Evolutionary conservation across 2,329 filamentous ascomycete species (phyloP), one percentile per base, ranked within the genome.

Genomic region (Apiospora phragmitis): DNA sequence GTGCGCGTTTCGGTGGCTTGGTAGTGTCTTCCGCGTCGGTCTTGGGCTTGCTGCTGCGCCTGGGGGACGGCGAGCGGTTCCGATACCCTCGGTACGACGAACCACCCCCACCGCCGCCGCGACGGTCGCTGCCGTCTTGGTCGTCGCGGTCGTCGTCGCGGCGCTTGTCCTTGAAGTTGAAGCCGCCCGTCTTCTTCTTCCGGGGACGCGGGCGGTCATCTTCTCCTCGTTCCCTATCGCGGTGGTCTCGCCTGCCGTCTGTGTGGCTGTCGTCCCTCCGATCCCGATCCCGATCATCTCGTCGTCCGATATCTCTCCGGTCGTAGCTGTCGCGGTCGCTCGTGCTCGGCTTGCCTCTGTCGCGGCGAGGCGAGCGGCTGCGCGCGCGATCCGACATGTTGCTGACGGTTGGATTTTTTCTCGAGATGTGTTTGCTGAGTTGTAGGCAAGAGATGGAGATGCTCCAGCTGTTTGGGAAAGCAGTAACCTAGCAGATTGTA

Each of bases 161-260:
- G 49, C 86, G 83, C 65, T 26, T 29, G 65, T 67, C 87, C 75
- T 91, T 91, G 84, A 86, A 90, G 74, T 85, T 85, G 74, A 91
- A 89, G 12, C 88, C 87, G 5, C 86, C 85, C 70, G 81, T 83
- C 72, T 80, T 79, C 72, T 80, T 79, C 74, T 77, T 79, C 35
- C 69, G 70, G 38, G 77, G 76, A 11, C 77, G 73, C 1, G 77
- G 75, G 11, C 74, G 45, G 49, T 76, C 77, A 49, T 71, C 65
- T 12, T 65, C 26, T 41, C 67, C 41, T 12, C 47, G 26, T 18
- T 55, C 43, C 4, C 47, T 12, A 38, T 70, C 43, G 7, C 47
- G 43, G 66, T 67, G 29, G 65, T 51, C 66, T 5, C 66, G 43
- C 18, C 29, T 49, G 59, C 32, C 14, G 38, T 69, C 67, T 18